phyloP scores from a whole-genome alignment of 2,329 filamentous ascomycete genomes.

The Pestalotiopsis sp. region DNA sequence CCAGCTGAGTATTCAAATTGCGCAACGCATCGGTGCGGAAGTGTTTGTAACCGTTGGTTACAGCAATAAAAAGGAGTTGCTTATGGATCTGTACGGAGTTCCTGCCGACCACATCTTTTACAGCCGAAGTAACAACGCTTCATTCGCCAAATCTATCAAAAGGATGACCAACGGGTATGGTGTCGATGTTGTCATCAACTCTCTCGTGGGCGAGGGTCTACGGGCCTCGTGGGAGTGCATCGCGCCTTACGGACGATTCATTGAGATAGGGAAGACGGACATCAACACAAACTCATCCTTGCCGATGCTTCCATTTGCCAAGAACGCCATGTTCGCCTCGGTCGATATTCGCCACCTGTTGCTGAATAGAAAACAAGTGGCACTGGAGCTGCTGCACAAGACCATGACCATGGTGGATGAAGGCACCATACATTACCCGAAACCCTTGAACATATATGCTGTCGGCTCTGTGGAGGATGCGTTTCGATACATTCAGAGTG shows the following conservation, averaged over 20 bases:
- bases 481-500: slow-evolving; percentile 45
- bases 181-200: slow-evolving; percentile 23
- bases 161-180: slow-evolving; percentile 3
- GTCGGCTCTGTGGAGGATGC: slow-evolving; percentile 39
- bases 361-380: slow-evolving; percentile 30
- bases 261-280: slow-evolving; percentile 30
- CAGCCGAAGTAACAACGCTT: slow-evolving; percentile 17
- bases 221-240: slow-evolving; percentile 32
- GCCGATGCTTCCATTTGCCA: slow-evolving; percentile 50
- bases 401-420: slow-evolving; percentile 25
- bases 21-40: slow-evolving; percentile 10
- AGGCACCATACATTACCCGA: slow-evolving; percentile 31
- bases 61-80: not conserved
- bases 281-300: slow-evolving; percentile 35
- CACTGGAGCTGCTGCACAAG: slow-evolving; percentile 23
- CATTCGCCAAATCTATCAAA: slow-evolving; percentile 4
- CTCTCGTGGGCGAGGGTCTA: slow-evolving; percentile 27
- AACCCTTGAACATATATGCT: slow-evolving; percentile 32
- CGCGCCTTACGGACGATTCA: slow-evolving; percentile 31
- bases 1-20: slow-evolving; percentile 11
- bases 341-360: slow-evolving; percentile 44
- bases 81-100: slow-evolving; percentile 11
- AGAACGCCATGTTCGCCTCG: slow-evolving; percentile 47
- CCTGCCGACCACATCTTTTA: slow-evolving; percentile 7
- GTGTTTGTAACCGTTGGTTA: slow-evolving; percentile 11